A percentile compares a stretch with the other conserved stretches of the same genome.
These are phyloP conservation scores for Biscogniauxia mediterranea DNA, from an alignment of 2,329 filamentous ascomycete species.

Conservation along the genomic window DNA sequence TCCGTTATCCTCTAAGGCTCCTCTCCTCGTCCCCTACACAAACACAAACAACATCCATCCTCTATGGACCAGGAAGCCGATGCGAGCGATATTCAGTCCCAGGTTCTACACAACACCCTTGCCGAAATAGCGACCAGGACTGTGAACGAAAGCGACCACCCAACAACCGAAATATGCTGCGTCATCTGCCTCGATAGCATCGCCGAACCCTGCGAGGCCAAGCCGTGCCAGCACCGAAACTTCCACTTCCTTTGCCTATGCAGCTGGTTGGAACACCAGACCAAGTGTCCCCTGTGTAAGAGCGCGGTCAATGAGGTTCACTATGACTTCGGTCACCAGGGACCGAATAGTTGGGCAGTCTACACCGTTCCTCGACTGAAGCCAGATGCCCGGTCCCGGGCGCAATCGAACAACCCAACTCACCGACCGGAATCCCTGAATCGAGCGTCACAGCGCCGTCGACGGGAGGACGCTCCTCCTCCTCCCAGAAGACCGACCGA, in stretches of 20 bases:
- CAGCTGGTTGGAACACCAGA: conserved; percentile 74
- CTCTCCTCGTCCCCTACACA: conserved; percentile 1
- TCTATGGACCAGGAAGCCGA: conserved; percentile 32
- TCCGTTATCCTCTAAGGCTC: neutral
- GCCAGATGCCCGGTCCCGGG: conserved; percentile 7
- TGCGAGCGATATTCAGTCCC: conserved; percentile 38
- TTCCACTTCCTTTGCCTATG: conserved; percentile 86
- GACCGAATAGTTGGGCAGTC: conserved; percentile 50
- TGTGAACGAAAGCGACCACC: conserved; percentile 29
- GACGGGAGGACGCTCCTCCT: conserved; percentile 10
- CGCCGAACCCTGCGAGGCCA: conserved; percentile 67
- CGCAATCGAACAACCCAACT: neutral
- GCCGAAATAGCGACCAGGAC: conserved; percentile 36
- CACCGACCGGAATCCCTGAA: too few relatives aligned
- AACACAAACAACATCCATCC: neutral
- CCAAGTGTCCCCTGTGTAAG: conserved; percentile 79
- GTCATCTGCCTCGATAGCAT: conserved; percentile 84
- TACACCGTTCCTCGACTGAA: conserved; percentile 49
- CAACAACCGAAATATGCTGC: conserved; percentile 54
- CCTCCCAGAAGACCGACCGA: conserved; percentile 25
- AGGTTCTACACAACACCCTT: conserved; percentile 45
- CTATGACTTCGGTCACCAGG: conserved; percentile 57
- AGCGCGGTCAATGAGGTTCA: conserved; percentile 55
- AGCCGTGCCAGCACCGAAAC: conserved; percentile 74
- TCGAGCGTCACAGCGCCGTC: conserved; percentile 8